Conservation (phyloP, 176 grass and related monocot genomes). For the Phoenix dactylifera region DNA sequence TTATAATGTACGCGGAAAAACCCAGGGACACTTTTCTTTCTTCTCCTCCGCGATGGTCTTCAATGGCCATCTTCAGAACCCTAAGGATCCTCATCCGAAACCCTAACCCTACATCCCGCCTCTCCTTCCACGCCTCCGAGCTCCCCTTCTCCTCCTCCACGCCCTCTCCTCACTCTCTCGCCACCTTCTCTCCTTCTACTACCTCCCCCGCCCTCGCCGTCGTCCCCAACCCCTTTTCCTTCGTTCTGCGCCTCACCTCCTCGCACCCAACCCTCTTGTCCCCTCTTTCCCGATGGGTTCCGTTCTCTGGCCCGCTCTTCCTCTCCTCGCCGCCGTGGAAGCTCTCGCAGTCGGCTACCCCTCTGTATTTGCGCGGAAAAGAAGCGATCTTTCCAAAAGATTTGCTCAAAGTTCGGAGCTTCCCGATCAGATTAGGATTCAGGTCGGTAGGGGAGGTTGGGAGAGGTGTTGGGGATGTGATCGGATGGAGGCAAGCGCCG, state of each 20-base stretch:
- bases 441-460: slow-evolving; percentile 17
- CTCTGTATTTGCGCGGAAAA: slow-evolving; percentile 41
- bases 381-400: slow-evolving; percentile 30
- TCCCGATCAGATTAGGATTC: slow-evolving; percentile 15
- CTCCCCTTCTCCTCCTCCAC: too few relatives aligned
- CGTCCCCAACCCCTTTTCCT: neutral
- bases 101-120: slow-evolving; percentile 15
- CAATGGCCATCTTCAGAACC: slow-evolving; percentile 61
- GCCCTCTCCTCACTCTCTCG: neutral
- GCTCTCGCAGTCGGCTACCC: slow-evolving; percentile 52
- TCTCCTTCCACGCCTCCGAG: slow-evolving; percentile 17
- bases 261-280: slow-evolving; percentile 1
- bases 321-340: slow-evolving; percentile 65
- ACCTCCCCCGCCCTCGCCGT: neutral
- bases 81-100: slow-evolving; percentile 52
- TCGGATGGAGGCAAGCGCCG: neutral
- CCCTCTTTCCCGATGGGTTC: neutral
- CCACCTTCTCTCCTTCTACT: slow-evolving; percentile 13
- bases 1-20: neutral
- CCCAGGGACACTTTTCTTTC: neutral
- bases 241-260: slow-evolving; percentile 4
- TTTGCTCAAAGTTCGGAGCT: slow-evolving; percentile 34
- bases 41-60: neutral
- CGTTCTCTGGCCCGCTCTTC: slow-evolving; percentile 33
- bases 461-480: neutral